phyloP scores from a whole-genome alignment of 78 protist species.

The Pelomyxa schiedti region DNA sequence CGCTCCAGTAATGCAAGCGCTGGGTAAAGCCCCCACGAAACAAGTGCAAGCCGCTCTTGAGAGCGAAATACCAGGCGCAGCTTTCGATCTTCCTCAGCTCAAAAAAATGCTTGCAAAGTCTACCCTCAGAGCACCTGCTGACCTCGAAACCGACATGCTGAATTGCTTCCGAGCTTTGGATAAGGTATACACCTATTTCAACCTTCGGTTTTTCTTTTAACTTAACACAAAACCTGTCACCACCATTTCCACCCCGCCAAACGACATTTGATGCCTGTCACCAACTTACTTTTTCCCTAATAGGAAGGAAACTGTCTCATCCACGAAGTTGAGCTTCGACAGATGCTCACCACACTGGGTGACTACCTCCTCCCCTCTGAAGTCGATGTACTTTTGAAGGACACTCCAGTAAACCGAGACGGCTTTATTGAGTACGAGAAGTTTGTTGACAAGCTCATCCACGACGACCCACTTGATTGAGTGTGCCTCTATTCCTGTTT shows the following conservation, averaged over 20 bases:
- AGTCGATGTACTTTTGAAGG: background rate
- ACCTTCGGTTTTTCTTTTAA: background rate
- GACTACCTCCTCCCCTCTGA: background rate
- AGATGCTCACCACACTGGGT: background rate
- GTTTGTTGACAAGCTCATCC: background rate
- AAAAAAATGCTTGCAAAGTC: background rate
- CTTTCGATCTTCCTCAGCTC: background rate
- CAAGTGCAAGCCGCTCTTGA: background rate
- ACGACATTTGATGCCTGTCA: background rate
- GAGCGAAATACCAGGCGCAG: background rate
- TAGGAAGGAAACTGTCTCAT: background rate
- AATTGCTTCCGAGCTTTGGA: background rate
- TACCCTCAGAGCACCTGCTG: background rate
- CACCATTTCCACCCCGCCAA: no score
- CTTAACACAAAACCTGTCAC: background rate
- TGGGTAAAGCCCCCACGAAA: background rate
- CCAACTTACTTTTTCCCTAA: background rate
- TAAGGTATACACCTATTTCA: background rate
- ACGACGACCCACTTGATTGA: background rate
- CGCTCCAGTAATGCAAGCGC: background rate
- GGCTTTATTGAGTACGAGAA: background rate
- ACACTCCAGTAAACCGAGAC: background rate
- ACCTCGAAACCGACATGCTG: background rate
- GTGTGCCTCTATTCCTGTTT: no score
- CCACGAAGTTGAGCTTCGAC: background rate